These are phyloP conservation scores for Effrenium voratum DNA, from an alignment of 73 alveolate species.

Conservation along the genomic window DNA sequence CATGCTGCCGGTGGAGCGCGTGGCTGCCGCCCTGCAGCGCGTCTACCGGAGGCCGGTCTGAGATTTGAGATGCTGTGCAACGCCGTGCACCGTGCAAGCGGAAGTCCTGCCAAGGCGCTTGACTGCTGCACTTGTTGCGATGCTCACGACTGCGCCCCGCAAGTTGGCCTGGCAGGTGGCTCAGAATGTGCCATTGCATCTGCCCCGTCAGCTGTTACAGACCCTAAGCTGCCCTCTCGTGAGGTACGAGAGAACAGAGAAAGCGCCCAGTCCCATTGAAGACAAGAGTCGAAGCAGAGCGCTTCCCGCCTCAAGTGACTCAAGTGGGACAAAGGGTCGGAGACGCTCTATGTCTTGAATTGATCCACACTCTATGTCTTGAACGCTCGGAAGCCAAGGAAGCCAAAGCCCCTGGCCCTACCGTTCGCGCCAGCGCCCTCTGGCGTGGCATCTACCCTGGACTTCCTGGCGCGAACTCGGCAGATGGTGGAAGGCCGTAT, in stretches of 20 bases:
- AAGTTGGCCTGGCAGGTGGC: conserved; percentile 28
- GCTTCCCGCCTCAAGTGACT: too few relatives aligned
- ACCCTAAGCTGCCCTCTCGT: not conserved
- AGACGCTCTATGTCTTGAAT: not conserved
- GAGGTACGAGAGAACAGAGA: not conserved
- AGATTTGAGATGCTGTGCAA: not conserved
- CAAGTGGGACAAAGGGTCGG: too few relatives aligned
- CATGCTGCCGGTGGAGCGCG: conserved; percentile 19
- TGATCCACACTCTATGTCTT: not conserved
- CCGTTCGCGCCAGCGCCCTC: not conserved
- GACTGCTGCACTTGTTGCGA: conserved; percentile 32
- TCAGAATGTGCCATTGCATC: not conserved
- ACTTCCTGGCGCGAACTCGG: conserved; percentile 28
- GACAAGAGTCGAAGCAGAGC: not conserved
- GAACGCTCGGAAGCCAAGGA: not conserved
- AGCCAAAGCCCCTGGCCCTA: too few relatives aligned
- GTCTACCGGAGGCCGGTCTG: conserved; percentile 33
- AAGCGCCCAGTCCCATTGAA: not conserved
- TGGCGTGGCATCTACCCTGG: conserved; percentile 23
- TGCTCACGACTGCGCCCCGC: conserved; percentile 38
- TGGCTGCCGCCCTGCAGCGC: conserved; percentile 45
- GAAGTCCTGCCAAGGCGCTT: conserved; percentile 33
- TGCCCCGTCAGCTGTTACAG: too few relatives aligned
- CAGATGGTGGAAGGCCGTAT: conserved; percentile 7
- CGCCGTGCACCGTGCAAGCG: not conserved